Percentiles rank a stretch among this genome's conserved stretches.
These are phyloP conservation scores for Rhizophlyctis rosea DNA, from an alignment of 192 early-diverging fungal genomes.

Conservation along the genomic window DNA sequence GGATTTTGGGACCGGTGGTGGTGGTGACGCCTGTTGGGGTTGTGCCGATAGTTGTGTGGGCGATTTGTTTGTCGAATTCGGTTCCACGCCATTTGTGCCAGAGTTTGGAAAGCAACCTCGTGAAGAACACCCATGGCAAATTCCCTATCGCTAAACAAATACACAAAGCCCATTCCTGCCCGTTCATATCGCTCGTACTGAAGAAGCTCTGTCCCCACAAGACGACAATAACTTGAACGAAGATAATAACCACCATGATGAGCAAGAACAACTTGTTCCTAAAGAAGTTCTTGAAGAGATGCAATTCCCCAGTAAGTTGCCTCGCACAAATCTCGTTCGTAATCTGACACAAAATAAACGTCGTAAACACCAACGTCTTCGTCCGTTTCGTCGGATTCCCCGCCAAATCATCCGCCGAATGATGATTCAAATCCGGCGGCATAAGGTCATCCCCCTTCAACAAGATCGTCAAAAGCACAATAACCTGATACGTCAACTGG, in stretches of 20 bases:
- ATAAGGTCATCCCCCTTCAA: slow-evolving; percentile 33
- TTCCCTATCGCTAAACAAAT: slow-evolving; percentile 33
- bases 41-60: too few species aligned
- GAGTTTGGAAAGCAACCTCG: slow-evolving; percentile 29
- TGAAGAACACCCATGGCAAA: slow-evolving; percentile 42
- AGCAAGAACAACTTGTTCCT: slow-evolving; percentile 47
- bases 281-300: slow-evolving; percentile 46
- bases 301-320: slow-evolving; percentile 55
- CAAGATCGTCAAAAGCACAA: slow-evolving; percentile 41
- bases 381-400: slow-evolving; percentile 30
- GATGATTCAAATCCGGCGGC: slow-evolving; percentile 19
- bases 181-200: slow-evolving; percentile 24
- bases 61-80: neutral
- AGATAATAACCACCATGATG: slow-evolving; percentile 41
- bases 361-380: slow-evolving; percentile 47
- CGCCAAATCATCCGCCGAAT: slow-evolving; percentile 5
- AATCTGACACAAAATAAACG: slow-evolving; percentile 55
- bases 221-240: slow-evolving; percentile 48
- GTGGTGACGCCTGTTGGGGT: too few species aligned
- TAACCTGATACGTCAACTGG: slow-evolving; percentile 47
- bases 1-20: neutral
- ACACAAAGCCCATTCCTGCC: slow-evolving; percentile 48
- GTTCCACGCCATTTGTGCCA: slow-evolving; percentile 13
- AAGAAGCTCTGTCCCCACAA: slow-evolving; percentile 37
- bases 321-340: slow-evolving; percentile 51